Conservation (phyloP, 306 rosid genomes). For the Begonia peltatifolia region DNA sequence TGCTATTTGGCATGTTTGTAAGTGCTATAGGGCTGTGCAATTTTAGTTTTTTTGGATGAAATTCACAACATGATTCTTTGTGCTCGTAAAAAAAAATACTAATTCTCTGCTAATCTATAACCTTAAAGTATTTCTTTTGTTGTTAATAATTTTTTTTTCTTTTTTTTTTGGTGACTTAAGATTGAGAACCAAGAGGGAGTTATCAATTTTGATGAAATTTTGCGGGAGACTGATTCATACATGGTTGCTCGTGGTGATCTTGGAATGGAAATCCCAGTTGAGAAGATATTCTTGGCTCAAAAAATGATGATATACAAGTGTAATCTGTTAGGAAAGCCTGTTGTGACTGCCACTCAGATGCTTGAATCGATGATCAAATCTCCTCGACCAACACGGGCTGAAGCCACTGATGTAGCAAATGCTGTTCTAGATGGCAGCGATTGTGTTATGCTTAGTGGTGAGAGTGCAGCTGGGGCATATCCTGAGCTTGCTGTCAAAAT, state of each 20-base stretch:
- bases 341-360: conserved; percentile 30
- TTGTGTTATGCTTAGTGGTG: conserved; percentile 90
- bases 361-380: conserved; percentile 29
- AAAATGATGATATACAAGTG: conserved; percentile 26
- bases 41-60: too few relatives aligned
- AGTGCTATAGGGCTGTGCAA: too few relatives aligned
- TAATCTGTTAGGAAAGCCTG: conserved; percentile 28
- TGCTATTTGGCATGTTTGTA: too few relatives aligned
- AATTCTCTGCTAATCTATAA: too few relatives aligned
- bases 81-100: too few relatives aligned
- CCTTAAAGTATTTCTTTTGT: background rate
- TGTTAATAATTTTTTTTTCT: background rate
- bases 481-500: conserved; percentile 78
- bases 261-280: conserved; percentile 28
- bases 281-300: conserved; percentile 33
- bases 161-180: conserved; percentile 11
- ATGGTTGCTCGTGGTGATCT: conserved; percentile 21
- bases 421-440: conserved; percentile 54
- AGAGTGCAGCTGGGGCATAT: conserved; percentile 82
- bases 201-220: conserved; percentile 28
- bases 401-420: conserved; percentile 42
- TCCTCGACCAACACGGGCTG: conserved; percentile 36
- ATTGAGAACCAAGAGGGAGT: conserved; percentile 33
- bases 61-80: too few relatives aligned
- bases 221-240: conserved; percentile 27